Evolutionary conservation across 495 filamentous ascomycete genomes (phyloP).

Genomic region (Durotheca rogersii): DNA sequence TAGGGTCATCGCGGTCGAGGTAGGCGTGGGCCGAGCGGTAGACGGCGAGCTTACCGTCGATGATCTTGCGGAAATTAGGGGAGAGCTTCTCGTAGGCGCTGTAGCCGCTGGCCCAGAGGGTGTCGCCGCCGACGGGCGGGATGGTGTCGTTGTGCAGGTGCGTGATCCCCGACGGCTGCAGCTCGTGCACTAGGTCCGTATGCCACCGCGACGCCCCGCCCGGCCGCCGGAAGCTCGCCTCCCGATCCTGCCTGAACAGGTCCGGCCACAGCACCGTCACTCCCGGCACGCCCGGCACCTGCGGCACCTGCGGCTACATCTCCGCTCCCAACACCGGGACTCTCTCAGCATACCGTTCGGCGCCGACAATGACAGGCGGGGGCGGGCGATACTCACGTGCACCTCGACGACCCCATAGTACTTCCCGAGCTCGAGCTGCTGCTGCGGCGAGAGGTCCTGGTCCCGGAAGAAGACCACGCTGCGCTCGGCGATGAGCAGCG

Average conservation of each 20-base stretch:
- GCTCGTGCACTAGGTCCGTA: slow-evolving; percentile 68
- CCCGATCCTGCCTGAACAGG: slow-evolving; percentile 56
- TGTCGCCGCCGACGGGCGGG: slow-evolving; percentile 66
- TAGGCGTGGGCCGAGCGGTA: slow-evolving; percentile 68
- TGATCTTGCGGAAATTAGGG: slow-evolving; percentile 66
- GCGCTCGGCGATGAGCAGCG: slow-evolving; percentile 67
- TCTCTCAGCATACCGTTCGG: too few species aligned
- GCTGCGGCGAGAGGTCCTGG: slow-evolving; percentile 68
- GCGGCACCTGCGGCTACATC: slow-evolving; percentile 63
- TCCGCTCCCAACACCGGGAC: too few species aligned
- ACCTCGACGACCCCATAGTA: slow-evolving; percentile 67
- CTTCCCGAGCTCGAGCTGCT: slow-evolving; percentile 67
- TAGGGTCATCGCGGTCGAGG: slow-evolving; percentile 62
- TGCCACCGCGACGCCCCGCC: slow-evolving; percentile 69
- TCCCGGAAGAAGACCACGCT: slow-evolving; percentile 76
- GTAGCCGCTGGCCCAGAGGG: slow-evolving; percentile 71
- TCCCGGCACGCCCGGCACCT: slow-evolving; percentile 65
- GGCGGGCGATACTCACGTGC: slow-evolving; percentile 54
- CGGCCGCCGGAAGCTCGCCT: slow-evolving; percentile 61
- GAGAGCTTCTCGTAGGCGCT: slow-evolving; percentile 71
- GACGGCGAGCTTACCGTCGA: slow-evolving; percentile 67
- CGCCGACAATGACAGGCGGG: too few species aligned
- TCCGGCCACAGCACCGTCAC: slow-evolving; percentile 70
- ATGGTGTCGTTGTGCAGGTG: slow-evolving; percentile 69
- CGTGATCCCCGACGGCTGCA: slow-evolving; percentile 68